Conservation (phyloP, 2,329 filamentous ascomycete species). For the Nigrograna mackinnonii region DNA sequence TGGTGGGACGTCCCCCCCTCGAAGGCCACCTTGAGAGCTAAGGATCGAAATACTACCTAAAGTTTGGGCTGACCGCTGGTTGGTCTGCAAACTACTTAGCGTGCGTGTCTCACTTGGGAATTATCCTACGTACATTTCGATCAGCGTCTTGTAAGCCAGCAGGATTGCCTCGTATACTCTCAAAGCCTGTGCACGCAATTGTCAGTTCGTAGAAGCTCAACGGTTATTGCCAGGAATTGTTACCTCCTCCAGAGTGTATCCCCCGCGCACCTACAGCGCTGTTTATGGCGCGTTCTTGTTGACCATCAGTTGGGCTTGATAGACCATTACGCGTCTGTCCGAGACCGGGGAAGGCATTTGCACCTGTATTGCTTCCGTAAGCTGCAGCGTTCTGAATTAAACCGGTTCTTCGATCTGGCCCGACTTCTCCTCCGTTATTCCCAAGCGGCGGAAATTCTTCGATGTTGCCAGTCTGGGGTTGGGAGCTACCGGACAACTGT, state of each 20-base stretch:
- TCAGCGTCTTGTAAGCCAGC: conserved; percentile 40
- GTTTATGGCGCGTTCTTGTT: conserved; percentile 36
- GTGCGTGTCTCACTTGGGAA: background rate
- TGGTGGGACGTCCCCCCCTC: conserved; percentile 21
- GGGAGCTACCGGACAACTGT: conserved; percentile 52
- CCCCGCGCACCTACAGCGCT: conserved; percentile 33
- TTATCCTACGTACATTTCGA: conserved; percentile 23
- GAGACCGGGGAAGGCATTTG: conserved; percentile 45
- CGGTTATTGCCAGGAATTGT: conserved; percentile 2
- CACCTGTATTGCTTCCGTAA: conserved; percentile 41
- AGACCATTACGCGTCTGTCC: conserved; percentile 49
- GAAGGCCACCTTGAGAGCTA: conserved; percentile 28
- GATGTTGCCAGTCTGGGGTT: conserved; percentile 60
- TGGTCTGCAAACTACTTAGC: conserved; percentile 20
- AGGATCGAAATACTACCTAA: conserved; percentile 31
- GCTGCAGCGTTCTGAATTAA: conserved; percentile 55
- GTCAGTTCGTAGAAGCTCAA: conserved; percentile 9
- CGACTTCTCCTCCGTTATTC: conserved; percentile 55
- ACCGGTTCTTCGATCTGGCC: conserved; percentile 53
- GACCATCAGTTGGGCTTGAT: conserved; percentile 41
- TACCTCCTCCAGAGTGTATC: conserved; percentile 23
- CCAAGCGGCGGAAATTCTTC: conserved; percentile 66
- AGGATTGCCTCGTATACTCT: conserved; percentile 29
- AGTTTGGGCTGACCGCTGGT: conserved; percentile 26
- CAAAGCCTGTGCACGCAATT: conserved; percentile 36